Percentiles rank a stretch among this genome's conserved stretches.
phyloP scores from a whole-genome alignment of 2,329 filamentous ascomycete species.

The Geoglossum cookeanum region DNA sequence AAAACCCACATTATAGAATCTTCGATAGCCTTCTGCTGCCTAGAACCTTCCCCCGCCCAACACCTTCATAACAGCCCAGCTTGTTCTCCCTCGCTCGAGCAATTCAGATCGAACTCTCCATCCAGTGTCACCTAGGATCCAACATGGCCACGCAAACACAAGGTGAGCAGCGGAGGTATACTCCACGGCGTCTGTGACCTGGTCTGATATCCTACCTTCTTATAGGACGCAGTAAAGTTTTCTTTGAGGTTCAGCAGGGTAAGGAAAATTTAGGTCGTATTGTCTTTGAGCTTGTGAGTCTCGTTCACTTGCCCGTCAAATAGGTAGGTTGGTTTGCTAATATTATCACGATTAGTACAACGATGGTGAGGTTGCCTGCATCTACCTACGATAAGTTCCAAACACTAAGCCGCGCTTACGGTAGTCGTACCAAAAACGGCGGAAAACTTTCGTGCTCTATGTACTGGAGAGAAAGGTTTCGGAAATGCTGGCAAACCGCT shows the following conservation, averaged over 20 bases:
- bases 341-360: conserved; percentile 18
- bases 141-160: not conserved
- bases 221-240: conserved; percentile 57
- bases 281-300: conserved; percentile 60
- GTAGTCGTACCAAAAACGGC: conserved; percentile 76
- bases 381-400: not conserved
- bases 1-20: not conserved
- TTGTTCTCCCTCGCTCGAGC: not conserved
- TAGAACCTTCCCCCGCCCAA: not conserved
- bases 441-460: conserved; percentile 88
- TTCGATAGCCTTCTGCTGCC: not conserved
- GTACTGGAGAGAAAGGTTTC: conserved; percentile 81
- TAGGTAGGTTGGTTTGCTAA: not conserved
- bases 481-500: conserved; percentile 69
- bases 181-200: not conserved
- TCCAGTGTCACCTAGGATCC: not conserved
- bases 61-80: not conserved
- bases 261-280: conserved; percentile 55
- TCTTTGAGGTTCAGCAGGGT: conserved; percentile 80
- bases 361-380: conserved; percentile 17
- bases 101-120: not conserved
- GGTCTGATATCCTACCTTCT: not conserved
- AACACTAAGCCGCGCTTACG: not conserved
- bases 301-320: not conserved
- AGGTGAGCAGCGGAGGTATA: not conserved